Base-by-base conservation (phyloP, 2,329 filamentous ascomycete genomes). In the Cadophora luteo-olivacea region DNA sequence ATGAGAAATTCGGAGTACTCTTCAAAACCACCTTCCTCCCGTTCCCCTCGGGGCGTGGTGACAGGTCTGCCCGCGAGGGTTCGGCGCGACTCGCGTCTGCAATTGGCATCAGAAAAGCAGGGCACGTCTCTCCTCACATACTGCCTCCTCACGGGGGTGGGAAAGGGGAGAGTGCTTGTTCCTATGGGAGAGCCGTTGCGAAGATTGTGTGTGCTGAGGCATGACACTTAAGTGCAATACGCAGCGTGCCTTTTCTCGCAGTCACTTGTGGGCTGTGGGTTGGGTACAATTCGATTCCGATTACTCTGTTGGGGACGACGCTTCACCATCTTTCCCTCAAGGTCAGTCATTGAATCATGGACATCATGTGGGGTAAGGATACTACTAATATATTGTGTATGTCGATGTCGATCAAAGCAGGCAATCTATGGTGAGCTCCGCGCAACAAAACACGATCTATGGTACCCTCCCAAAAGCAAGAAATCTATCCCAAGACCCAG, bases 1-100 rank as follows among this genome's bases (percentile, higher is more conserved):
- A 93, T 94, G 92, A 93, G 92, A 96, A 96, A 96, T 95, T 96
- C 92, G 92, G 93, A 96, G 93, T 92, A 96, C 90, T 94, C 92
- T 94, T 93, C 92, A 93, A 77, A 32, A 80, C 78, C 72, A 76
- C 79, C 79, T 80, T 77, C 72, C 73, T 55, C 78, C 81, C 78
- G 77, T 80, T 82, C 36, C 36, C 79, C 80, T 54, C 32, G 78
- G 61, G 32, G 11, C 36, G 38, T 54, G 51, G 77, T 77, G 74
- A 80, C 75, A 78, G 84, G 83, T 85, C 92, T 92, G 91, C 91
- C 91, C 89, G 92, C 87, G 86, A 95, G 91, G 92, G 91, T 86
- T 91, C 91, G 87, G 87, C 92, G 91, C 92, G 91, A 92, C 80
- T 81, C 84, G 89, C 91, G 92, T 87, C 86, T 92, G 92, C 91